Evolutionary conservation across 176 grass and related monocot genomes (phyloP).

Genomic region (Musa itinerans): DNA sequence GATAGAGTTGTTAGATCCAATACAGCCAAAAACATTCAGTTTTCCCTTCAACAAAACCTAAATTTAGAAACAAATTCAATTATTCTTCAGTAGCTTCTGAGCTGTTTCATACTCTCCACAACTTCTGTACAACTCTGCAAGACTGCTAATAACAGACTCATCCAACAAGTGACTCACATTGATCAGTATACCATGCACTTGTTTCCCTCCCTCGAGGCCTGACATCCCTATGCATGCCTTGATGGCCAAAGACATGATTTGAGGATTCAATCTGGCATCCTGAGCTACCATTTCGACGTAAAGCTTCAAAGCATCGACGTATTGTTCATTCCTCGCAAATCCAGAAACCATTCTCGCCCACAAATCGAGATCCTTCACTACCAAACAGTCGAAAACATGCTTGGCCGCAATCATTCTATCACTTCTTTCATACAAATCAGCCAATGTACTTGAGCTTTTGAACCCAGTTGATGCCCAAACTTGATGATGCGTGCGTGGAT

Average conservation of each 20-base stretch:
- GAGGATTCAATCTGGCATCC: constrained; percentile 9
- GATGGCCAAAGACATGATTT: neutral
- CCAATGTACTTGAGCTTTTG: constrained; percentile 9
- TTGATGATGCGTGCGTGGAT: constrained; percentile 24
- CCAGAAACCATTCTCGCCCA: constrained; percentile 17
- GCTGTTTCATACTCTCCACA: constrained; percentile 8
- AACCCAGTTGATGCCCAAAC: neutral
- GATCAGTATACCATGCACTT: constrained; percentile 9
- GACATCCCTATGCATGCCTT: constrained; percentile 12
- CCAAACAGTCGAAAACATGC: constrained; percentile 8
- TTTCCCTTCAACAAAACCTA: neutral
- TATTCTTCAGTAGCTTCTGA: neutral
- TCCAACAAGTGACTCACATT: neutral
- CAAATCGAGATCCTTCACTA: neutral
- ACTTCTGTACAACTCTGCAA: constrained; percentile 5
- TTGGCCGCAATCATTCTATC: constrained; percentile 16
- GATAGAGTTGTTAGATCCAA: neutral
- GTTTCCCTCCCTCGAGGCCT: constrained; percentile 9
- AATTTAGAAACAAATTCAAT: neutral
- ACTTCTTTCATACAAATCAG: constrained; percentile 16
- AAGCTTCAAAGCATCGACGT: constrained; percentile 1
- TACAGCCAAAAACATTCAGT: neutral
- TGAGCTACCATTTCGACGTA: constrained; percentile 11
- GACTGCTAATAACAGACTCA: neutral
- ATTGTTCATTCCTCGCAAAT: constrained; percentile 9